A percentile compares a stretch with the other conserved stretches of the same genome.
Conservation (phyloP, 352 stramenopile species). For the Achlya hypogyna region DNA sequence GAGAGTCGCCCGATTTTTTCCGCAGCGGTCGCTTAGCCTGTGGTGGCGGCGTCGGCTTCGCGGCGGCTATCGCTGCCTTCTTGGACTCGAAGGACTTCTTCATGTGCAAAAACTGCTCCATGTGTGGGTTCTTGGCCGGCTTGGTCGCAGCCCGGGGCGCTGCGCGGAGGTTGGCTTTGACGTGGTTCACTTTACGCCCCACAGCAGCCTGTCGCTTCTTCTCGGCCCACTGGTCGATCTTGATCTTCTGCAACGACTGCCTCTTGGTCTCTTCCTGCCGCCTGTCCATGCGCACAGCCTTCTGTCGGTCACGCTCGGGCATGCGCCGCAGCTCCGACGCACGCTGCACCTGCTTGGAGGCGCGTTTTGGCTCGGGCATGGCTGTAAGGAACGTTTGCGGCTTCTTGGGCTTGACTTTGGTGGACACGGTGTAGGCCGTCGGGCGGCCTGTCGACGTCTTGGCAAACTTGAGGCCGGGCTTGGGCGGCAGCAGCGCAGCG, state of each 20-base stretch:
- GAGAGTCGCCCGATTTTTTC: not conserved
- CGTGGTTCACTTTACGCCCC: constrained; percentile 12
- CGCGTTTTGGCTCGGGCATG: constrained; percentile 2
- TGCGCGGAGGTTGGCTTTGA: constrained; percentile 7
- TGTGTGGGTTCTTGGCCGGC: constrained; percentile 2
- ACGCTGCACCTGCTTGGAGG: not conserved
- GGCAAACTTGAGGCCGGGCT: constrained; percentile 10
- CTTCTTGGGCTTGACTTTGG: not conserved
- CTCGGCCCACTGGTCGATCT: constrained; percentile 17
- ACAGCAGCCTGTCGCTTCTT: constrained; percentile 15
- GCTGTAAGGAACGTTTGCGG: constrained; percentile 10
- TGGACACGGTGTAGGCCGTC: not conserved
- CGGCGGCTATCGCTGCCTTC: not conserved
- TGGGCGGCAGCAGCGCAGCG: not conserved
- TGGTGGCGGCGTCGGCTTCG: not conserved
- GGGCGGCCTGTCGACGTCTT: constrained; percentile 13
- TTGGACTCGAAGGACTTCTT: constrained; percentile 15
- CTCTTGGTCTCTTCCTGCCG: not conserved
- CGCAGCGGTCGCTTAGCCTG: not conserved
- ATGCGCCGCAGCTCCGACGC: constrained; percentile 15
- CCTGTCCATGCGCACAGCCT: constrained; percentile 8
- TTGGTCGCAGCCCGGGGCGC: not conserved
- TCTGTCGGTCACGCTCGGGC: constrained; percentile 15
- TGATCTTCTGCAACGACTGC: not conserved
- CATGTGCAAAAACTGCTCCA: constrained; percentile 13